These are phyloP conservation scores for Pyrus communis DNA, from an alignment of 306 rosid genomes.

Conservation along the genomic window DNA sequence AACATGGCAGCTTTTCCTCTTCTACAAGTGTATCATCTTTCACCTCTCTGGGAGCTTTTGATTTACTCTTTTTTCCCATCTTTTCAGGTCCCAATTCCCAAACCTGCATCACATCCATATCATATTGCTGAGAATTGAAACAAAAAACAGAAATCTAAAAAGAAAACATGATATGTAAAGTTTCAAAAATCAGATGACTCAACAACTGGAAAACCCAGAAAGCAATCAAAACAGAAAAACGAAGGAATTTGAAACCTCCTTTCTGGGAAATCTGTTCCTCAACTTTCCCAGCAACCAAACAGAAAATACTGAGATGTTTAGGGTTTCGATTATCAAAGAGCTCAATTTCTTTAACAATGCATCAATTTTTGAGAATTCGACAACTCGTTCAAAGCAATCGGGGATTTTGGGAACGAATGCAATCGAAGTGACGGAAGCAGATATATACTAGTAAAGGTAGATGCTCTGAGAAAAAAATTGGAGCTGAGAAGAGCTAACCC, in stretches of 20 bases:
- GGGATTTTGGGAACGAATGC: neutral
- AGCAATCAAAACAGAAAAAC: neutral
- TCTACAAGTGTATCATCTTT: conserved; percentile 13
- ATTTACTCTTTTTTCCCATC: conserved; percentile 5
- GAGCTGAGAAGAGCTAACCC: neutral
- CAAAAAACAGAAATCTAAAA: neutral
- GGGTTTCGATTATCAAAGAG: neutral
- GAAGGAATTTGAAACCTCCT: neutral
- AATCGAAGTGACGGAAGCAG: no score
- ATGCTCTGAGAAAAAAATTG: no score
- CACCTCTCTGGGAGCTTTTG: conserved; percentile 4
- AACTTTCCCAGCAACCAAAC: neutral
- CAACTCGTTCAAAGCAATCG: neutral
- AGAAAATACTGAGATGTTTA: neutral
- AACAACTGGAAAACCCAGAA: neutral
- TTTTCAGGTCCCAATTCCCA: neutral
- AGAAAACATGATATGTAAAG: no score
- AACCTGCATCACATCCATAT: conserved; percentile 1
- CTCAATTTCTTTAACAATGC: no score
- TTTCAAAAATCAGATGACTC: neutral
- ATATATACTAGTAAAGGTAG: no score
- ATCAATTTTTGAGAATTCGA: neutral
- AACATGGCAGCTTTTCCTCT: conserved; percentile 29
- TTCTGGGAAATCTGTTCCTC: neutral
- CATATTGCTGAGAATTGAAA: neutral